These are phyloP conservation scores for Magnusiomyces tetraspermus DNA, from an alignment of 1,139 yeast species.

Conservation along the genomic window DNA sequence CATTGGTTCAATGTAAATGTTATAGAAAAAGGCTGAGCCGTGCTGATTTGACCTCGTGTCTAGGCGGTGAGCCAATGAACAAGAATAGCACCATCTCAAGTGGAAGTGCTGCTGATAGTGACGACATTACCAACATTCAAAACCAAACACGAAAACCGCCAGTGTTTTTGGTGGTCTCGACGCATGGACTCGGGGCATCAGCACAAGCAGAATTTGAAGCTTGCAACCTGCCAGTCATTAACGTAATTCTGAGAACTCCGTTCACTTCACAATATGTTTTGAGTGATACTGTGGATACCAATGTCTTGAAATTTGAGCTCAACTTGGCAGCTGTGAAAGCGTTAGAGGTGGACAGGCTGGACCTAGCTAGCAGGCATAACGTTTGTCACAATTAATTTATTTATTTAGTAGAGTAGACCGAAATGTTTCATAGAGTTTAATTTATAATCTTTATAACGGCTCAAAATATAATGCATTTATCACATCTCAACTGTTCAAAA, in stretches of 20 bases:
- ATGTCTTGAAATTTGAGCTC: neutral
- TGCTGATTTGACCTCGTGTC: neutral
- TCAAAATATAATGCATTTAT: too few relatives aligned
- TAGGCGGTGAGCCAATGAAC: neutral
- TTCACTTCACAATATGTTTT: neutral
- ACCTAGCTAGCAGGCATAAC: too few relatives aligned
- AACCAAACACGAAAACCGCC: too few relatives aligned
- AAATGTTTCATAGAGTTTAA: too few relatives aligned
- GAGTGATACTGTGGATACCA: neutral
- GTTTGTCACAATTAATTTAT: too few relatives aligned
- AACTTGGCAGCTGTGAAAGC: neutral
- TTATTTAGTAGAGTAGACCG: too few relatives aligned
- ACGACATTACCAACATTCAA: too few relatives aligned
- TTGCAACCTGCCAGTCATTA: neutral
- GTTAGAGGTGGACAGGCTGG: neutral
- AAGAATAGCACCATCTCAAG: too few relatives aligned
- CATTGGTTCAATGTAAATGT: neutral
- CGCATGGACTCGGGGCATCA: neutral
- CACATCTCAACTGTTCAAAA: too few relatives aligned
- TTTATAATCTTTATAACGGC: too few relatives aligned
- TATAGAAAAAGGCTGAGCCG: too few relatives aligned
- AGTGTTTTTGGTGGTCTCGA: neutral
- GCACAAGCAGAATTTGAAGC: neutral
- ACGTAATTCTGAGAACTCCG: neutral
- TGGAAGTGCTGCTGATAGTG: neutral